A percentile compares a stretch with the other conserved stretches of the same genome.
These are phyloP conservation scores for Saccharomycopsis amapae DNA, from an alignment of 805 yeast species.

Conservation along the genomic window DNA sequence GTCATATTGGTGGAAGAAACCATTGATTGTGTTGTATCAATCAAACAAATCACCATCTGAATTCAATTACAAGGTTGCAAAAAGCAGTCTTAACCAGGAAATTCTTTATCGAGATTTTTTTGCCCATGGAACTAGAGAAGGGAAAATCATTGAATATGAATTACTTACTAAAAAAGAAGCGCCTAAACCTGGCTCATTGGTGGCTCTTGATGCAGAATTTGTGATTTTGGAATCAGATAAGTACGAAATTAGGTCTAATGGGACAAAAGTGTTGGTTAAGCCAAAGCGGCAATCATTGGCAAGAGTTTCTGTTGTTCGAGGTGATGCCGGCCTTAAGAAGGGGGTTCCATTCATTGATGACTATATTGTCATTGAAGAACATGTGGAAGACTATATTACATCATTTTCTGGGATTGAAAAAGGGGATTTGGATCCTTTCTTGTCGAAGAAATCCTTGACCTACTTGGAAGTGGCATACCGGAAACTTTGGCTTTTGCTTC, in stretches of 20 bases:
- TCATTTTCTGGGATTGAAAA: slow-evolving; percentile 89
- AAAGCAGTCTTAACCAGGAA: slow-evolving; percentile 45
- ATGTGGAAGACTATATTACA: slow-evolving; percentile 80
- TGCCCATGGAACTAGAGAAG: slow-evolving; percentile 57
- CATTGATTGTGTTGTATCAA: slow-evolving; percentile 64
- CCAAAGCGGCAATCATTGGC: slow-evolving; percentile 80
- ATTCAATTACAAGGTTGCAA: slow-evolving; percentile 39
- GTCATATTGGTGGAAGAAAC: slow-evolving; percentile 74
- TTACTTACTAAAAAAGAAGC: slow-evolving; percentile 62
- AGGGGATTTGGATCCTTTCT: slow-evolving; percentile 74
- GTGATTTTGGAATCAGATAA: slow-evolving; percentile 75
- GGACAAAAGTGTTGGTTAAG: slow-evolving; percentile 57
- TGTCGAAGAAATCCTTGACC: slow-evolving; percentile 63
- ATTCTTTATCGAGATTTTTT: slow-evolving; percentile 71
- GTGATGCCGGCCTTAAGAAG: slow-evolving; percentile 54
- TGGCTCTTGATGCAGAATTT: slow-evolving; percentile 97
- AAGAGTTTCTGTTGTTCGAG: slow-evolving; percentile 78
- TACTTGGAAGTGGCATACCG: slow-evolving; percentile 78
- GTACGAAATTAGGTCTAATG: slow-evolving; percentile 68
- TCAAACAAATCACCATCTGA: slow-evolving; percentile 36
- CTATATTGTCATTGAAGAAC: slow-evolving; percentile 67
- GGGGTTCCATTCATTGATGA: slow-evolving; percentile 90
- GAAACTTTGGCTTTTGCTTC: slow-evolving; percentile 81
- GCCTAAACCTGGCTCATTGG: slow-evolving; percentile 65
- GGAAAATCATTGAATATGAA: slow-evolving; percentile 54